Percentiles rank a stretch among this genome's conserved stretches.
These are phyloP conservation scores for Solanum virginianum DNA, from an alignment of 257 asterid species.

Conservation along the genomic window DNA sequence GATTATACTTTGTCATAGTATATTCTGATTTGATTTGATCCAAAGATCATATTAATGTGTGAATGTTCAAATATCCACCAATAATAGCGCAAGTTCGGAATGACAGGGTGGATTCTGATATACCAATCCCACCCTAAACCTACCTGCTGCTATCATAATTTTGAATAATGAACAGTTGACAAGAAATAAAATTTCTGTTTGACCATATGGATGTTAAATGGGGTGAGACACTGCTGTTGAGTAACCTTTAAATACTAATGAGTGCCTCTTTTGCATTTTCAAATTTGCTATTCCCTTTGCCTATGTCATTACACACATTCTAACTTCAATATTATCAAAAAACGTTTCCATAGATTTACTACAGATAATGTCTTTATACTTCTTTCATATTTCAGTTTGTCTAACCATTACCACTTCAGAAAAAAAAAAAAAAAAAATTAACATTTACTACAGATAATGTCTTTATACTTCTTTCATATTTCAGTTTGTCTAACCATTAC, in stretches of 20 bases:
- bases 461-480: neutral
- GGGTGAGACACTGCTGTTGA: neutral
- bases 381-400: neutral
- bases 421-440: too few relatives aligned
- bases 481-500: neutral
- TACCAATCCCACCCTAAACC: neutral
- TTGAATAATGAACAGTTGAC: neutral
- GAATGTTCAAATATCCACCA: neutral
- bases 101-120: neutral
- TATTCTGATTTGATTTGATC: neutral
- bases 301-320: neutral
- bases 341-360: neutral
- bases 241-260: neutral
- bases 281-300: neutral
- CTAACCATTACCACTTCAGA: neutral
- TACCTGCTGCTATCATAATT: neutral
- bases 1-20: neutral
- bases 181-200: neutral
- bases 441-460: neutral
- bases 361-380: neutral
- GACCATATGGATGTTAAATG: neutral
- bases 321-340: neutral
- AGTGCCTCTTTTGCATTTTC: neutral
- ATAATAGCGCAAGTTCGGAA: neutral
- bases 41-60: neutral